phyloP scores from a whole-genome alignment of 2,329 filamentous ascomycete genomes.

The Chrysoporthe puriensis region DNA sequence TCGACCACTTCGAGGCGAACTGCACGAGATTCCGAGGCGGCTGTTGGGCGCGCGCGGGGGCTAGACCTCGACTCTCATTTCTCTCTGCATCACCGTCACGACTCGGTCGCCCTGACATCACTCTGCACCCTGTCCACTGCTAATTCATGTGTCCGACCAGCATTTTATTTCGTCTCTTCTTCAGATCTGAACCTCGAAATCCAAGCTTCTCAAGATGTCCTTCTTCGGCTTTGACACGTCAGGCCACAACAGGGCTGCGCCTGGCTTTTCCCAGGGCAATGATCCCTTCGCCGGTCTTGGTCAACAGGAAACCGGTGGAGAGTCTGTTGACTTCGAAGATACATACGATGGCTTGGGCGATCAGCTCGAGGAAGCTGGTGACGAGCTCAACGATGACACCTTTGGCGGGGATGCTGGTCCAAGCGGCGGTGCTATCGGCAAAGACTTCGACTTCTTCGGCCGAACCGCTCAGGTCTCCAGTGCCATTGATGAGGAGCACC shows the following conservation, averaged over 20 bases:
- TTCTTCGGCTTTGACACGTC: conserved; percentile 88
- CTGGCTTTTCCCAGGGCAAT: conserved; percentile 80
- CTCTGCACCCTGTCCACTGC: not conserved
- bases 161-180: conserved; percentile 3
- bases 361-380: conserved; percentile 86
- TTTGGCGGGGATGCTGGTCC: conserved; percentile 62
- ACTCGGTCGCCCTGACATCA: not conserved
- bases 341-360: conserved; percentile 96
- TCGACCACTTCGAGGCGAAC: not conserved
- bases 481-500: conserved; percentile 88
- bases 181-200: conserved; percentile 3
- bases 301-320: conserved; percentile 62
- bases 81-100: not conserved
- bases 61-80: not conserved
- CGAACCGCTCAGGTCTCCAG: conserved; percentile 85
- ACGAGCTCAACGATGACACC: conserved; percentile 96
- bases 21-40: not conserved
- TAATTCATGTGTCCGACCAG: conserved; percentile 4
- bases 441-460: conserved; percentile 97
- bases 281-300: conserved; percentile 87
- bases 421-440: conserved; percentile 66
- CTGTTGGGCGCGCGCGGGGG: not conserved
- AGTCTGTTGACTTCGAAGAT: conserved; percentile 82
- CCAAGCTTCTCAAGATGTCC: conserved; percentile 63
- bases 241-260: conserved; percentile 68